These are phyloP conservation scores for Chondrostereum purpureum DNA, from an alignment of 1,284 basidiomycete genomes.

Conservation along the genomic window DNA sequence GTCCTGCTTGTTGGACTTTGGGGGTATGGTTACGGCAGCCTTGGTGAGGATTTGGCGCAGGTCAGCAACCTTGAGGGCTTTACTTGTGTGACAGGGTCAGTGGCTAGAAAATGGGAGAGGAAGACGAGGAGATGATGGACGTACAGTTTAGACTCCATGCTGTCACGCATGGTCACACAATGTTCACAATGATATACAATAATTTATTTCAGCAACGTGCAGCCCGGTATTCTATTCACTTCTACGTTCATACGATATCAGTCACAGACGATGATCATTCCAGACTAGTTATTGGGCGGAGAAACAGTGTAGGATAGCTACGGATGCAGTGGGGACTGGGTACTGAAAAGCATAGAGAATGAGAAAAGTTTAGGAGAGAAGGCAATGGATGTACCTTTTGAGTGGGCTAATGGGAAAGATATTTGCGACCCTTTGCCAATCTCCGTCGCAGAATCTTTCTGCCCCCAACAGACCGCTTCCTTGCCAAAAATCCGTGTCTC, in stretches of 20 bases:
- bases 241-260: no score
- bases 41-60: neutral
- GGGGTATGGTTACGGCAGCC: neutral
- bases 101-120: neutral
- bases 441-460: constrained; percentile 6
- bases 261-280: no score
- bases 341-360: no score
- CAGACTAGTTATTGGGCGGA: no score
- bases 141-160: neutral
- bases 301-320: no score
- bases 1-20: neutral
- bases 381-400: no score
- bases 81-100: neutral
- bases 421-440: constrained; percentile 7
- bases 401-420: constrained; percentile 5
- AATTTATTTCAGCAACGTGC: no score
- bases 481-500: constrained; percentile 9
- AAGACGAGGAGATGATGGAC: neutral
- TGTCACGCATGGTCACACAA: neutral
- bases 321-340: no score
- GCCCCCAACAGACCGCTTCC: constrained; percentile 4
- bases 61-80: neutral
- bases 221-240: no score
- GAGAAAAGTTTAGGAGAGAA: no score
- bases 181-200: no score